Conservation (phyloP, 2,329 filamentous ascomycete genomes). For the Fusarium sp. region DNA sequence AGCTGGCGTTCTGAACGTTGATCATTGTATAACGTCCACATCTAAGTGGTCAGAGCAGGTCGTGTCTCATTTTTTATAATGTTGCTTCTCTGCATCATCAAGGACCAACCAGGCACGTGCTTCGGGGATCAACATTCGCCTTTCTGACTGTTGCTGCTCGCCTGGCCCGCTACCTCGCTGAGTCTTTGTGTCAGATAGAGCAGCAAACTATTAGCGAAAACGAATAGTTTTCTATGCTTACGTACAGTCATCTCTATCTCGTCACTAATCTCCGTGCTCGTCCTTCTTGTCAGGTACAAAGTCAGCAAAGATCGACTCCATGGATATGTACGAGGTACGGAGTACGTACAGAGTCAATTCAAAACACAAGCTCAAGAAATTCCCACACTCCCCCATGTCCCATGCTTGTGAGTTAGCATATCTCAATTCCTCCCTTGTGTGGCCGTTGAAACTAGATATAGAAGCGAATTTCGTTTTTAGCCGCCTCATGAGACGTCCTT, state of each 20-base stretch:
- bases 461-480: conserved; percentile 9
- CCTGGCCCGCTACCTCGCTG: background rate
- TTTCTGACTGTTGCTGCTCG: background rate
- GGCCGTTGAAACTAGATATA: conserved; percentile 8
- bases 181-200: conserved; percentile 11
- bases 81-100: conserved; percentile 1
- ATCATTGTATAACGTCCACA: background rate
- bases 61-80: conserved; percentile 8
- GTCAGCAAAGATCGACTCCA: conserved; percentile 16
- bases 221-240: background rate
- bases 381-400: background rate
- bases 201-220: background rate
- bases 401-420: conserved; percentile 25
- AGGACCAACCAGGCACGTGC: conserved; percentile 7
- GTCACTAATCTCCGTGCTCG: conserved; percentile 34
- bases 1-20: background rate
- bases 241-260: conserved; percentile 10
- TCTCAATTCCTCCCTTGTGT: conserved; percentile 34
- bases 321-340: background rate
- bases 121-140: background rate
- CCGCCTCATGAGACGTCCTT: conserved; percentile 9
- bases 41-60: background rate
- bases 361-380: conserved; percentile 3
- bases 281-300: background rate
- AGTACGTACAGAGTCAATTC: background rate